Percentiles rank a stretch among this genome's conserved stretches.
Conservation (phyloP, 2,329 filamentous ascomycete species). For the Arthrinium phaeospermum region DNA sequence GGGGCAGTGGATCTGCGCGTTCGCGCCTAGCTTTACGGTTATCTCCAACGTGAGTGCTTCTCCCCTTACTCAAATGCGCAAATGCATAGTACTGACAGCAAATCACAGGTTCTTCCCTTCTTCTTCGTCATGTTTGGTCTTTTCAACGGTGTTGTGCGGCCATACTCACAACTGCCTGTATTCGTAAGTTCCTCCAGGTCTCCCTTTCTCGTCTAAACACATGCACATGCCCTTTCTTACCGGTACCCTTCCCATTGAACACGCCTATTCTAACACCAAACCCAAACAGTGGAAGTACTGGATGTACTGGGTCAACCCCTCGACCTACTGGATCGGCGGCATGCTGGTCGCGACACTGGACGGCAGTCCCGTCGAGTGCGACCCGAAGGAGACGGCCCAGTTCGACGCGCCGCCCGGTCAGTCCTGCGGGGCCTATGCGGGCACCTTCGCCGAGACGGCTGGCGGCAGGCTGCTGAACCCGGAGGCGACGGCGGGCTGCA, state of each 20-base stretch:
- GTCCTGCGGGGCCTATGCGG: slow-evolving; percentile 70
- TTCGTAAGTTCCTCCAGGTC: slow-evolving; percentile 46
- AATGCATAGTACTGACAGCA: background rate
- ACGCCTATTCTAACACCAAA: background rate
- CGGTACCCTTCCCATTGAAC: too few species aligned
- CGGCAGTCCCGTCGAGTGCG: slow-evolving; percentile 55
- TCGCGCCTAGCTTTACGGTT: slow-evolving; percentile 79
- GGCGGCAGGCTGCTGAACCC: slow-evolving; percentile 70
- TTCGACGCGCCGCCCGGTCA: slow-evolving; percentile 68
- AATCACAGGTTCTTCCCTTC: slow-evolving; percentile 66
- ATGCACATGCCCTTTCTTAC: too few species aligned
- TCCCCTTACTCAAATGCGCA: background rate
- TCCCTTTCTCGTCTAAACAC: too few species aligned
- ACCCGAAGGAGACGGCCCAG: slow-evolving; percentile 41
- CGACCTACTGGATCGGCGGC: slow-evolving; percentile 75
- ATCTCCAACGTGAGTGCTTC: slow-evolving; percentile 65
- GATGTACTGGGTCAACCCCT: slow-evolving; percentile 72
- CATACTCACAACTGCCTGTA: slow-evolving; percentile 66
- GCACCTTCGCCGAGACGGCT: slow-evolving; percentile 56
- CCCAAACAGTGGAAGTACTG: slow-evolving; percentile 65
- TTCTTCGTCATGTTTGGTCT: slow-evolving; percentile 80
- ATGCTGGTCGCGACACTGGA: slow-evolving; percentile 68
- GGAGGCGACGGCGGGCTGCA: slow-evolving; percentile 62
- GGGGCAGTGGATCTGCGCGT: slow-evolving; percentile 87
- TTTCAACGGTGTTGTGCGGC: slow-evolving; percentile 79